Base-by-base conservation (phyloP, 2,329 filamentous ascomycete genomes). In the Diplodia seriata region DNA sequence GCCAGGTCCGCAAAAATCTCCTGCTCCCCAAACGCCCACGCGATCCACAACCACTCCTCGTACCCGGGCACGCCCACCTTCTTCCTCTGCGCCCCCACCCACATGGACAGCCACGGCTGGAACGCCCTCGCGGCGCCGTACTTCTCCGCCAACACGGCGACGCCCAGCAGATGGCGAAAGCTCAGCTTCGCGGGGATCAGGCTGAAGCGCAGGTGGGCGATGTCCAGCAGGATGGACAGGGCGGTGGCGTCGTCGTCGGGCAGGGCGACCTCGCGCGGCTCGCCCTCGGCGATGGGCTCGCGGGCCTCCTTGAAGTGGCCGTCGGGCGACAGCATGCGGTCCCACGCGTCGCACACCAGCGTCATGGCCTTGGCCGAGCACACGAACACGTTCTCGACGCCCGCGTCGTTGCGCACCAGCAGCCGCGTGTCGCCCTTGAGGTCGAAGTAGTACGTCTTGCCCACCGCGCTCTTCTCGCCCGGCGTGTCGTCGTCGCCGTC, bases 221-320 rank as follows among this genome's bases (percentile, higher is more conserved):
- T 74, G 26, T 72, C 71, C 65, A 80, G 73, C 8, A 80, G 29
- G 1, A 78, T 69, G 0, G 67, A 56, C 68, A 81, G 74, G 1
- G 75, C 74, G 1, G 73, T 70, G 0, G 74, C 67, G 59, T 79
- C 70, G 59, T 80, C 77, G 6, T 77, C 73, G 0, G 73, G 73
- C 15, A 77, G 70, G 3, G 70, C 68, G 31, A 79, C 69, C 61
- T 76, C 72, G 36, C 36, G 36, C 36, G 36, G 36, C 9, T 38
- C 36, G 9, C 8, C 36, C 36, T 38, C 36, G 36, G 36, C 36
- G 36, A 11, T 2, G 1, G 36, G 8, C 57, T 62, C 38, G 4
- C 26, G 43, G 18, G 59, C 43, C 29, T 67, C 64, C 43, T 56
- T 57, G 26, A 59, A 72, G 26, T 64, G 65, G 8, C 55, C 66